These are phyloP conservation scores for Boechera stricta DNA, from an alignment of 345 rosid genomes.

Conservation along the genomic window DNA sequence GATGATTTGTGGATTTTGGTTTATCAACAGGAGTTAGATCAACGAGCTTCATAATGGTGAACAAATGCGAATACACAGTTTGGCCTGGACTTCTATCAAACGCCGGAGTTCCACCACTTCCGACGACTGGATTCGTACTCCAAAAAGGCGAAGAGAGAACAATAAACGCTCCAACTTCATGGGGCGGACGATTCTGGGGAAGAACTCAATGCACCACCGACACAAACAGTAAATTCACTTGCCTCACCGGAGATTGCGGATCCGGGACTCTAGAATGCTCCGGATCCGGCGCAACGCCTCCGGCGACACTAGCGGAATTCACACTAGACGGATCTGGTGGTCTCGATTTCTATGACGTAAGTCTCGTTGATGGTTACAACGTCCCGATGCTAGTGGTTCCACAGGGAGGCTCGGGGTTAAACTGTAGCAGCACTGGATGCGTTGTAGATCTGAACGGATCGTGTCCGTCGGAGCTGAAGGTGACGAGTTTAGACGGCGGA, in stretches of 20 bases:
- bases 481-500: constrained; percentile 50
- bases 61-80: constrained; percentile 76
- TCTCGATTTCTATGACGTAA: constrained; percentile 78
- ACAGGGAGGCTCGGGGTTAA: constrained; percentile 71
- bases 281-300: constrained; percentile 79
- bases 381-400: constrained; percentile 83
- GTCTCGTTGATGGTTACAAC: constrained; percentile 96
- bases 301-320: constrained; percentile 87
- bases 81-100: constrained; percentile 92
- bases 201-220: constrained; percentile 76
- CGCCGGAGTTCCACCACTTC: constrained; percentile 69
- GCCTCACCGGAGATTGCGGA: constrained; percentile 90
- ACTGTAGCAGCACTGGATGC: constrained; percentile 82
- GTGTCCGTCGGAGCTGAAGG: constrained; percentile 85
- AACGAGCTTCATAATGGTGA: constrained; percentile 65
- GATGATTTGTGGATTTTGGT: not conserved
- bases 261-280: constrained; percentile 73
- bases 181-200: constrained; percentile 98
- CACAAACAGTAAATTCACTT: constrained; percentile 64
- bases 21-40: constrained; percentile 50
- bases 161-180: constrained; percentile 69
- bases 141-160: constrained; percentile 63
- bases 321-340: constrained; percentile 78
- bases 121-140: constrained; percentile 84
- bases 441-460: constrained; percentile 68